A percentile compares a stretch with the other conserved stretches of the same genome.
Evolutionary conservation across 257 asterid species (phyloP).

Genomic region (Nicotiana tomentosiformis): DNA sequence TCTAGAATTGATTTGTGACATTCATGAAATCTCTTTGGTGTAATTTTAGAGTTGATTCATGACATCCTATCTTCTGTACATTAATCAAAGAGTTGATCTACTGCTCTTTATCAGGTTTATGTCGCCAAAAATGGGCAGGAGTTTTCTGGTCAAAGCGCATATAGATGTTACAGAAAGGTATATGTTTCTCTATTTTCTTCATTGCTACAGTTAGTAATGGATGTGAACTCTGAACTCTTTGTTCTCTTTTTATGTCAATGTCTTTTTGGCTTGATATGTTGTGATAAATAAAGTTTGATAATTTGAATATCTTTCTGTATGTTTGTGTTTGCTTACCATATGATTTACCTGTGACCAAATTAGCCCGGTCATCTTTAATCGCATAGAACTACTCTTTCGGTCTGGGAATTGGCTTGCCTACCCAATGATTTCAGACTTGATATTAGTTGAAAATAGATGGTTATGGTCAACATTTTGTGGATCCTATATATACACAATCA

Average conservation of each 20-base stretch:
- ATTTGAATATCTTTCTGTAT: neutral
- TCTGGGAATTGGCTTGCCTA: neutral
- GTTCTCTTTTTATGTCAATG: slow-evolving; percentile 1
- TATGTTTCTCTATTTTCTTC: slow-evolving; percentile 1
- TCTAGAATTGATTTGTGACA: neutral
- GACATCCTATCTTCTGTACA: neutral
- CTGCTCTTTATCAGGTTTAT: slow-evolving; percentile 55
- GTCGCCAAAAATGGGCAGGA: slow-evolving; percentile 70
- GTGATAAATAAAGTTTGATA: neutral
- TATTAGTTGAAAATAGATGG: neutral
- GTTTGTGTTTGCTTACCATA: neutral
- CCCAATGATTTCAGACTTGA: neutral
- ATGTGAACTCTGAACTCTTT: slow-evolving; percentile 3
- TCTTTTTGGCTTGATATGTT: neutral
- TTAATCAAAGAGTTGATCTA: neutral
- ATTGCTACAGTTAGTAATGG: neutral
- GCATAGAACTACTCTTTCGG: neutral
- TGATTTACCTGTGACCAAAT: neutral
- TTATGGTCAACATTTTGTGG: neutral
- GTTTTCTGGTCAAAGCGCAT: slow-evolving; percentile 69
- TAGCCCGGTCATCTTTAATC: neutral
- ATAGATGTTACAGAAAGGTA: slow-evolving; percentile 68
- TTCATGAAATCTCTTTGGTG: neutral
- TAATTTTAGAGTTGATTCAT: neutral
- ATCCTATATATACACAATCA: neutral